Percentiles rank a stretch among this genome's conserved stretches.
Evolutionary conservation across 2,329 filamentous ascomycete genomes (phyloP).

Genomic region (Aspergillus sp.): DNA sequence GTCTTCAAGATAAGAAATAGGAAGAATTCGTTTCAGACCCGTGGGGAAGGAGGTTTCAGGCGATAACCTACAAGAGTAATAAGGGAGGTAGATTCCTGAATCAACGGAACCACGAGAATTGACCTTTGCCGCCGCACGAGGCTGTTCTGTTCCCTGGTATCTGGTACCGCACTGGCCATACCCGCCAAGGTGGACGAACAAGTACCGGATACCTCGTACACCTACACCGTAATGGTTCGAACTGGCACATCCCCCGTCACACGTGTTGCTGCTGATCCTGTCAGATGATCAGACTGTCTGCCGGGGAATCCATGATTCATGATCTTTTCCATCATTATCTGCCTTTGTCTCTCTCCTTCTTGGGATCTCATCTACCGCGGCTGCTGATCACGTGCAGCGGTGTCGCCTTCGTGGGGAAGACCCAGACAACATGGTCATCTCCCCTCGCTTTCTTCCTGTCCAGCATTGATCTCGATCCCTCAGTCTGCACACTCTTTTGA

Average conservation of each 20-base stretch:
- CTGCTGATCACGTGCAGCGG: background rate
- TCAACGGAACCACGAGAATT: background rate
- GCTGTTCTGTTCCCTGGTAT: conserved; percentile 10
- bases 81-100: background rate
- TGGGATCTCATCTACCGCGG: background rate
- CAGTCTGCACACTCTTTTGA: too few species aligned
- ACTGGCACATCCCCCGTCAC: background rate
- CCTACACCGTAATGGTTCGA: background rate
- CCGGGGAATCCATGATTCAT: background rate
- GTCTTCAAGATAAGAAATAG: too few species aligned
- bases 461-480: too few species aligned
- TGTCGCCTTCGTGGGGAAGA: background rate
- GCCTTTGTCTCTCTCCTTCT: background rate
- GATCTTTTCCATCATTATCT: too few species aligned
- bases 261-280: background rate
- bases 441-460: too few species aligned
- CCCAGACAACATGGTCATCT: background rate
- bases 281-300: background rate
- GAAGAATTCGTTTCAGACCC: too few species aligned
- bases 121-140: background rate
- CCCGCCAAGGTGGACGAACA: conserved; percentile 10
- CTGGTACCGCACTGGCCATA: conserved; percentile 23
- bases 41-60: too few species aligned
- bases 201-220: conserved; percentile 5
- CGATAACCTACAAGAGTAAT: too few species aligned